Percentiles rank a stretch among this genome's conserved stretches.
These are phyloP conservation scores for Starmerella stellata DNA, from an alignment of 805 yeast species.

Conservation along the genomic window DNA sequence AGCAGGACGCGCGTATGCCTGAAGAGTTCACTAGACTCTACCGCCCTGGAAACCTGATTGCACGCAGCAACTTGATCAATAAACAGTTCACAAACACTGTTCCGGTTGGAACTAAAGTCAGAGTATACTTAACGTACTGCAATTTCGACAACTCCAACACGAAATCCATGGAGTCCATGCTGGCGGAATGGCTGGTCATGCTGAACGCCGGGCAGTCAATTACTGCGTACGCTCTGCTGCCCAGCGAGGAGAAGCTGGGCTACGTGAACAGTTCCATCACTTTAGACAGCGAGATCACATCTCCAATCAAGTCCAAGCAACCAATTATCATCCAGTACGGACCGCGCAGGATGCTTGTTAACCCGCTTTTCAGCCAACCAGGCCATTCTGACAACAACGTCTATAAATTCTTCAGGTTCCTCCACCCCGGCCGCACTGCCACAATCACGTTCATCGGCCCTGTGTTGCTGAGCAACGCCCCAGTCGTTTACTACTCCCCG, in stretches of 20 bases:
- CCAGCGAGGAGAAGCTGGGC: slow-evolving; percentile 73
- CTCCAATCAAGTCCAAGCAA: slow-evolving; percentile 72
- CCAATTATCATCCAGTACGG: slow-evolving; percentile 79
- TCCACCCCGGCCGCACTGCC: slow-evolving; percentile 56
- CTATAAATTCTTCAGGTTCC: slow-evolving; percentile 65
- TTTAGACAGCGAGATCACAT: slow-evolving; percentile 77
- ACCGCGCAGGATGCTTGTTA: slow-evolving; percentile 64
- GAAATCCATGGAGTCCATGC: slow-evolving; percentile 1
- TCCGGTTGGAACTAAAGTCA: slow-evolving; percentile 46
- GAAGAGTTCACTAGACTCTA: slow-evolving; percentile 57
- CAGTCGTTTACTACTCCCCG: slow-evolving; percentile 23
- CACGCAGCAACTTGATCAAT: slow-evolving; percentile 47
- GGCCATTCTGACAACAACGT: slow-evolving; percentile 61
- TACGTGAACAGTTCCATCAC: slow-evolving; percentile 66
- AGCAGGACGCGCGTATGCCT: slow-evolving; percentile 59
- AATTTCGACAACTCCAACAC: background rate
- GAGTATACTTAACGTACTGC: slow-evolving; percentile 30
- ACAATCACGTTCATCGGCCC: slow-evolving; percentile 84
- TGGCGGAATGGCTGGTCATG: too few species aligned
- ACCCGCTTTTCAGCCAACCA: slow-evolving; percentile 68
- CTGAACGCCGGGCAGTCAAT: slow-evolving; percentile 24
- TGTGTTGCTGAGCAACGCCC: slow-evolving; percentile 49
- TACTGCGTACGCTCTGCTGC: slow-evolving; percentile 52
- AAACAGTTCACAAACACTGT: slow-evolving; percentile 34
- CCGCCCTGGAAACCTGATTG: slow-evolving; percentile 57